These are phyloP conservation scores for Colletotrichum trifolii DNA, from an alignment of 2,329 filamentous ascomycete genomes.

Conservation along the genomic window DNA sequence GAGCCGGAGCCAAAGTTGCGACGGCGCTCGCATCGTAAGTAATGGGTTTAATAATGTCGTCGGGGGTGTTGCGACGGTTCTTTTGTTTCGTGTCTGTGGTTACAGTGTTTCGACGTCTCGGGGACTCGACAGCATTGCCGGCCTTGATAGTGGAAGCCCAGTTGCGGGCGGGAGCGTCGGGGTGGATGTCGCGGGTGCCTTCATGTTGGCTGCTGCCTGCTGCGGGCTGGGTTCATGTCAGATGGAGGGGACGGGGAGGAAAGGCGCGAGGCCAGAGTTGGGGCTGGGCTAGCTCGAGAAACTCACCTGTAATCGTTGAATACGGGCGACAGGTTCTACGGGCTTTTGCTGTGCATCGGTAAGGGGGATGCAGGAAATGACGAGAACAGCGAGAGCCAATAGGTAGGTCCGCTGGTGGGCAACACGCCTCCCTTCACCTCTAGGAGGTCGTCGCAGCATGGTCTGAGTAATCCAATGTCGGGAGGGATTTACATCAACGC, in stretches of 20 bases:
- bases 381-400: slow-evolving; percentile 67
- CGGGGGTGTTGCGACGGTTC: slow-evolving; percentile 38
- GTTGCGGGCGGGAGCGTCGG: slow-evolving; percentile 42
- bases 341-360: slow-evolving; percentile 75
- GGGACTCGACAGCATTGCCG: slow-evolving; percentile 39
- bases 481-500: slow-evolving; percentile 36
- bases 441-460: slow-evolving; percentile 73
- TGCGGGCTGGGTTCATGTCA: slow-evolving; percentile 21
- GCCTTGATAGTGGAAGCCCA: slow-evolving; percentile 47
- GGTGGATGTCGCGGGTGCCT: slow-evolving; percentile 18
- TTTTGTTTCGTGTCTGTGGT: slow-evolving; percentile 41
- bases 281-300: background rate
- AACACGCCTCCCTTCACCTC: slow-evolving; percentile 64
- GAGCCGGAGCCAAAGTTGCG: slow-evolving; percentile 96
- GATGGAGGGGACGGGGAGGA: background rate
- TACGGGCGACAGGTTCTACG: slow-evolving; percentile 42
- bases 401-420: slow-evolving; percentile 58
- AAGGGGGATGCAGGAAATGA: slow-evolving; percentile 65
- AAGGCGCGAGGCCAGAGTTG: background rate
- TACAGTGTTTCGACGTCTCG: slow-evolving; percentile 34
- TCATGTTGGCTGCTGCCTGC: slow-evolving; percentile 24
- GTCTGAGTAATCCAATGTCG: slow-evolving; percentile 22
- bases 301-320: slow-evolving; percentile 18
- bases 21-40: slow-evolving; percentile 89
- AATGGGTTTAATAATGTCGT: slow-evolving; percentile 47